Conservation (phyloP, 306 rosid genomes). For the Lathyrus aphaca region DNA sequence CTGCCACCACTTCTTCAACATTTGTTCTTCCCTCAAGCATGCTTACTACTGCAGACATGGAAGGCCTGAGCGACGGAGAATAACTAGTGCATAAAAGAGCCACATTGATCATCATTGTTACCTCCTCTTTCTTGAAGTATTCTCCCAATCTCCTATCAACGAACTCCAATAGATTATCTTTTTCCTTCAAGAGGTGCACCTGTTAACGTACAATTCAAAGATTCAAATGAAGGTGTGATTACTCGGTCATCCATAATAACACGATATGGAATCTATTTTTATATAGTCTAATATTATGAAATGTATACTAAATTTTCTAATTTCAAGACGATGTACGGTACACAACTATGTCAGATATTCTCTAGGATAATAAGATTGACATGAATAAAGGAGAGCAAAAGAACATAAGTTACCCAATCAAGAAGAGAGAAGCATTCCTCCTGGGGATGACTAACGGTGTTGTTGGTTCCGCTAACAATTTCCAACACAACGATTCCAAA, state of each 20-base stretch:
- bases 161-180: conserved; percentile 40
- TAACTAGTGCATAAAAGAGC: conserved; percentile 42
- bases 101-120: conserved; percentile 41
- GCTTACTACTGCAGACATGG: conserved; percentile 53
- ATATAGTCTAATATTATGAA: too few species aligned
- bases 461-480: conserved; percentile 35
- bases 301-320: not conserved
- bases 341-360: conserved; percentile 10
- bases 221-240: not conserved
- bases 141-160: conserved; percentile 41
- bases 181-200: conserved; percentile 42
- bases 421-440: conserved; percentile 51
- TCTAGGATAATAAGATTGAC: not conserved
- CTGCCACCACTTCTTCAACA: conserved; percentile 32
- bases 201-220: conserved; percentile 18
- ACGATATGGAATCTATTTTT: not conserved
- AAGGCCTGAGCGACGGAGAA: conserved; percentile 36
- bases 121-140: conserved; percentile 38
- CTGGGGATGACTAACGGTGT: conserved; percentile 39
- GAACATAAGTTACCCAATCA: conserved; percentile 50
- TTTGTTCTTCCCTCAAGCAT: conserved; percentile 47
- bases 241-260: not conserved
- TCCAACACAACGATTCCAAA: conserved; percentile 58
- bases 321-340: not conserved
- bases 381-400: not conserved